Conservation (phyloP, 2,329 filamentous ascomycete species). For the Fusarium proliferatum region DNA sequence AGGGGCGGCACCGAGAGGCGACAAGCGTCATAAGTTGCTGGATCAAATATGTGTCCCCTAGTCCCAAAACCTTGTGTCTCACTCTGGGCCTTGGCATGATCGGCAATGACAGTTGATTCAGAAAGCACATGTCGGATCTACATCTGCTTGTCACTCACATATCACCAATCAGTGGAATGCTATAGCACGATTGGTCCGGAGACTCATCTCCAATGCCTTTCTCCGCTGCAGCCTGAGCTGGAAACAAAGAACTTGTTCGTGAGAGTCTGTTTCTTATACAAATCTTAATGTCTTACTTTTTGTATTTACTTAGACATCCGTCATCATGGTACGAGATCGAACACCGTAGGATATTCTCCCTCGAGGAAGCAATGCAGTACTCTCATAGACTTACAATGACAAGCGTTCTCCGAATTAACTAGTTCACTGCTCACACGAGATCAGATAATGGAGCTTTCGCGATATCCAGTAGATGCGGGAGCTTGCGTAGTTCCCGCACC, state of each 20-base stretch:
- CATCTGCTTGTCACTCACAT: not conserved
- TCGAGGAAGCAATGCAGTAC: not conserved
- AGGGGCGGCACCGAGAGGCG: not conserved
- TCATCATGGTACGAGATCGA: not conserved
- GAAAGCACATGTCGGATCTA: not conserved
- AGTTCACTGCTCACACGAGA: not conserved
- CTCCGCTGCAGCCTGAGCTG: not conserved
- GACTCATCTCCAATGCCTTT: not conserved
- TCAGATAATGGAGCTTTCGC: not conserved
- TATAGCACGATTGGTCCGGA: not conserved
- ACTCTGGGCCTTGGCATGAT: constrained; percentile 5
- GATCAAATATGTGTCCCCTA: constrained; percentile 1
- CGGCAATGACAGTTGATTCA: not conserved
- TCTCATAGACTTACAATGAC: constrained; percentile 2
- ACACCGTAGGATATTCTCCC: not conserved
- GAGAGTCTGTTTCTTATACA: constrained; percentile 5
- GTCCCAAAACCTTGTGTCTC: not conserved
- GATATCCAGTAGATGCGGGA: not conserved
- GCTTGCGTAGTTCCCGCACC: not conserved
- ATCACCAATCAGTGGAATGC: constrained; percentile 6
- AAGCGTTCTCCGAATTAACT: not conserved
- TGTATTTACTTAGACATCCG: not conserved
- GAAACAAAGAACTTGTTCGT: not conserved
- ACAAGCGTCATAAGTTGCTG: constrained; percentile 2
- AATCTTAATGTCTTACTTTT: not conserved